These are phyloP conservation scores for Lablab purpureus DNA, from an alignment of 306 rosid species.

Conservation along the genomic window DNA sequence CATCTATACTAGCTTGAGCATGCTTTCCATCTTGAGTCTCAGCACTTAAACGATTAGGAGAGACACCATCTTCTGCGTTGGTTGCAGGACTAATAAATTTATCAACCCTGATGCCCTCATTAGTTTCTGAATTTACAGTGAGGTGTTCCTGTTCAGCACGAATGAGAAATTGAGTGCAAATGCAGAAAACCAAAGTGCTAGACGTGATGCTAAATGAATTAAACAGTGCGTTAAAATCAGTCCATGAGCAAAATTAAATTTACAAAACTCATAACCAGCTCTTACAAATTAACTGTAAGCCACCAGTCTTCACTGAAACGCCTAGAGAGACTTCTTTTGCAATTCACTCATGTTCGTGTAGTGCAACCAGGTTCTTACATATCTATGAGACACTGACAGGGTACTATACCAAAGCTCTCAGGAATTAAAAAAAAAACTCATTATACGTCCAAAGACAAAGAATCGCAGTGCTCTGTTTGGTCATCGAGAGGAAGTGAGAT, in stretches of 20 bases:
- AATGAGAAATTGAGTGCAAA: constrained; percentile 45
- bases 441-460: constrained; percentile 51
- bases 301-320: constrained; percentile 95
- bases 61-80: constrained; percentile 49
- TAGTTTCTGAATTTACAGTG: constrained; percentile 41
- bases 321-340: constrained; percentile 96
- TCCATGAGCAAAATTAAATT: constrained; percentile 50
- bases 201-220: constrained; percentile 14
- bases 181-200: constrained; percentile 19
- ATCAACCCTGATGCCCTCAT: constrained; percentile 33
- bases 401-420: constrained; percentile 76
- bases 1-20: constrained; percentile 47
- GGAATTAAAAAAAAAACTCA: constrained; percentile 50
- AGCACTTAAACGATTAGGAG: constrained; percentile 47
- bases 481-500: constrained; percentile 49
- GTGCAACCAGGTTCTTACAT: constrained; percentile 92
- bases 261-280: constrained; percentile 75
- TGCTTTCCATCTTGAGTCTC: constrained; percentile 43
- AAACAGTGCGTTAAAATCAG: constrained; percentile 33
- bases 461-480: constrained; percentile 49
- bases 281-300: constrained; percentile 98
- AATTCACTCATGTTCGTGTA: constrained; percentile 81
- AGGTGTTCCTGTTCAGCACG: constrained; percentile 47
- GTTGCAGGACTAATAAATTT: constrained; percentile 43
- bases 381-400: constrained; percentile 77